These are phyloP conservation scores for Fusarium miscanthi DNA, from an alignment of 2,329 filamentous ascomycete genomes.

Conservation along the genomic window DNA sequence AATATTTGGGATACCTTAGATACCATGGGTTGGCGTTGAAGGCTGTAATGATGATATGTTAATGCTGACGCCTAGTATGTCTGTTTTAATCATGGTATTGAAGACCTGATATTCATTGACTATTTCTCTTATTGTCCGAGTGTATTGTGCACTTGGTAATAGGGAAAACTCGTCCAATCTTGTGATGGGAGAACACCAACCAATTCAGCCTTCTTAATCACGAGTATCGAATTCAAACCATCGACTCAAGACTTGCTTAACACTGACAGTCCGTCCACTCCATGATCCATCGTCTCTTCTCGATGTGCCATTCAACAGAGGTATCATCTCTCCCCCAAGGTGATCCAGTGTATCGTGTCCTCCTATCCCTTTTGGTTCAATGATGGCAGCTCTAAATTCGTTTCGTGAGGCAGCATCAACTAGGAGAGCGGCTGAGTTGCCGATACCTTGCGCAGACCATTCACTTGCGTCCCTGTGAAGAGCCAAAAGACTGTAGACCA, in stretches of 20 bases:
- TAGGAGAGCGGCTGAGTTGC: constrained; percentile 69
- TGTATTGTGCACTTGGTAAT: not conserved
- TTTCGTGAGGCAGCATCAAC: constrained; percentile 68
- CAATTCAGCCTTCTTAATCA: constrained; percentile 8
- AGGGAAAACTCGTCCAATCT: not conserved
- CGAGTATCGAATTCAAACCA: constrained; percentile 65
- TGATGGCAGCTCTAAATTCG: constrained; percentile 57
- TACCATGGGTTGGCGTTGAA: constrained; percentile 57
- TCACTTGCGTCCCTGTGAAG: constrained; percentile 76
- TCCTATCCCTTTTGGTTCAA: constrained; percentile 56
- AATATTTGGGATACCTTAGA: constrained; percentile 40
- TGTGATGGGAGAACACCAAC: not conserved
- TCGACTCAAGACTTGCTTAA: constrained; percentile 67
- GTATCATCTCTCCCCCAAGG: constrained; percentile 64
- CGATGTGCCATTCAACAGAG: constrained; percentile 69
- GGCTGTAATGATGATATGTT: constrained; percentile 30
- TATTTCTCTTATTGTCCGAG: too few relatives aligned
- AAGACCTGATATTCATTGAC: constrained; percentile 10
- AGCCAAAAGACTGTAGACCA: constrained; percentile 73
- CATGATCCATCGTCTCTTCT: constrained; percentile 64
- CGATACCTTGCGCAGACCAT: constrained; percentile 80
- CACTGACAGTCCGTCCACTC: constrained; percentile 68
- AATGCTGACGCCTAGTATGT: constrained; percentile 17
- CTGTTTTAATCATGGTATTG: constrained; percentile 10
- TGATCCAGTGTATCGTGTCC: constrained; percentile 48